Percentiles rank a stretch among this genome's conserved stretches.
These are phyloP conservation scores for Aspergillus bridgeri DNA, from an alignment of 495 filamentous ascomycete genomes.

Conservation along the genomic window DNA sequence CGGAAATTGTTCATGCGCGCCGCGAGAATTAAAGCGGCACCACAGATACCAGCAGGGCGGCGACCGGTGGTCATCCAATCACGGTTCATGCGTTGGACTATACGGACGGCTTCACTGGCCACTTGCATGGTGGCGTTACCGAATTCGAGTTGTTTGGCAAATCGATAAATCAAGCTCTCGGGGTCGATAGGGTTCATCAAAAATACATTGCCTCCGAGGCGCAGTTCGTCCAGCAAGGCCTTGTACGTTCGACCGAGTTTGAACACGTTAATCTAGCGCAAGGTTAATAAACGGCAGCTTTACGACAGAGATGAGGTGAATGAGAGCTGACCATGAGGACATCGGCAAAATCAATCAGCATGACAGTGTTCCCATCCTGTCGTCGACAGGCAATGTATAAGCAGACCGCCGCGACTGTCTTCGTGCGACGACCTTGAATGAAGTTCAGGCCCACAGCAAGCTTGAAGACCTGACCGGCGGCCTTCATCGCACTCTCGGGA, in stretches of 20 bases:
- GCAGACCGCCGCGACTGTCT: conserved; percentile 78
- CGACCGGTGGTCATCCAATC: conserved; percentile 96
- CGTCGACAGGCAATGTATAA: conserved; percentile 82
- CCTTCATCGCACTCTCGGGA: conserved; percentile 53
- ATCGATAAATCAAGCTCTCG: conserved; percentile 84
- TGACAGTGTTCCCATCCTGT: conserved; percentile 57
- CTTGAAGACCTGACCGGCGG: conserved; percentile 70
- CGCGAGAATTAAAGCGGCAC: conserved; percentile 89
- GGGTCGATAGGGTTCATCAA: conserved; percentile 62
- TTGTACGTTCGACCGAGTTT: conserved; percentile 83
- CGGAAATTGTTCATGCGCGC: conserved; percentile 97
- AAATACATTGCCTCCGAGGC: conserved; percentile 46
- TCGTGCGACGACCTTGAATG: conserved; percentile 81
- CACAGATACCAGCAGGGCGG: conserved; percentile 89
- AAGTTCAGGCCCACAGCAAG: conserved; percentile 73
- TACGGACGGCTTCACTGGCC: conserved; percentile 76
- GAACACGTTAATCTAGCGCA: conserved; percentile 75
- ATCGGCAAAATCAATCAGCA: conserved; percentile 96
- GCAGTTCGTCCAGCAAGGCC: conserved; percentile 64
- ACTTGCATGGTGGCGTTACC: conserved; percentile 71
- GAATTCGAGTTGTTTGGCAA: conserved; percentile 86
- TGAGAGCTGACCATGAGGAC: conserved; percentile 51
- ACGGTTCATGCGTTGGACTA: conserved; percentile 86
- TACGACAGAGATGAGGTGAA: background rate
- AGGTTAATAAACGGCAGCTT: background rate